Conservation (phyloP, 148 eudicot species). For the Salicornia ramosissima region DNA sequence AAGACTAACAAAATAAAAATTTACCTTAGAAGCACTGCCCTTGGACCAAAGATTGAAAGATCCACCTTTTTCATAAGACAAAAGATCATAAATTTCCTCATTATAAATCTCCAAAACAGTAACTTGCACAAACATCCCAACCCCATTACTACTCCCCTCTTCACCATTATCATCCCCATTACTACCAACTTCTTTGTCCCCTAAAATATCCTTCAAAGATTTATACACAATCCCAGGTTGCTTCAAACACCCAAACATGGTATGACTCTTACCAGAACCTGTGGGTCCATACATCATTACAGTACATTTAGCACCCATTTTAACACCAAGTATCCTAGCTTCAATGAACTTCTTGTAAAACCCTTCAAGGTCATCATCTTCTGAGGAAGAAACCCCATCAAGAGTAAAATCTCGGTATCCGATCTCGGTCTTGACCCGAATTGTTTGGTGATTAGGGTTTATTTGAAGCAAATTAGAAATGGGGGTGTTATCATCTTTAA, state of each 20-base stretch:
- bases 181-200: conserved; percentile 30
- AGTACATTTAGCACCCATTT: conserved; percentile 83
- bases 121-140: conserved; percentile 76
- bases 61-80: conserved; percentile 53
- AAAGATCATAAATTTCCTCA: conserved; percentile 93
- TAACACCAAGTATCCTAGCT: conserved; percentile 69
- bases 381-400: conserved; percentile 80
- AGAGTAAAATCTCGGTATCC: conserved; percentile 83
- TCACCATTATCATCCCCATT: conserved; percentile 26
- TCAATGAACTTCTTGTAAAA: conserved; percentile 72
- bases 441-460: conserved; percentile 38
- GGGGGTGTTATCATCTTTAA: conserved; percentile 32
- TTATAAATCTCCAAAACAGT: conserved; percentile 85
- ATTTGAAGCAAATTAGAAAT: conserved; percentile 30
- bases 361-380: conserved; percentile 71
- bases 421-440: conserved; percentile 63
- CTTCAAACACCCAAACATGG: conserved; percentile 80
- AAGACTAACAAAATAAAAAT: not conserved
- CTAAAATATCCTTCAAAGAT: conserved; percentile 70
- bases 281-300: conserved; percentile 98
- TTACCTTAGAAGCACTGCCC: conserved; percentile 79
- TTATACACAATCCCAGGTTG: conserved; percentile 87
- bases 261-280: conserved; percentile 95
- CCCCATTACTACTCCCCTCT: conserved; percentile 18
- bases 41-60: conserved; percentile 80